A percentile compares a stretch with the other conserved stretches of the same genome.
These are phyloP conservation scores for Alternaria longipes DNA, from an alignment of 2,329 filamentous ascomycete genomes.

Conservation along the genomic window DNA sequence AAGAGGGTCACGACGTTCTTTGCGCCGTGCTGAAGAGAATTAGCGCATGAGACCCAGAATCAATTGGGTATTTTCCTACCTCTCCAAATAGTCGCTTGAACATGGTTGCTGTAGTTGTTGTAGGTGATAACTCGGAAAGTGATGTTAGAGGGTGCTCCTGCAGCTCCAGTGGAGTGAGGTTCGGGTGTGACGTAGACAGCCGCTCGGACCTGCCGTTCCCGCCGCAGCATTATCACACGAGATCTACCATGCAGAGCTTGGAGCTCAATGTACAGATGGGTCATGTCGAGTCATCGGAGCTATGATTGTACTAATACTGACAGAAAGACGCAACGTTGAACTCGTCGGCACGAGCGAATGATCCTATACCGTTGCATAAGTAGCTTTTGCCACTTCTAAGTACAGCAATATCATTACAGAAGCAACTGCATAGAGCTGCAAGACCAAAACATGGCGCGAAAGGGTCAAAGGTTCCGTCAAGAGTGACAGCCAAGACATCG, in stretches of 20 bases:
- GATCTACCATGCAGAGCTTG: conserved; percentile 2
- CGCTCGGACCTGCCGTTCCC: conserved; percentile 22
- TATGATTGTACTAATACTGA: not conserved
- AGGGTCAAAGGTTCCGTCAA: not conserved
- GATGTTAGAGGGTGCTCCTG: conserved; percentile 25
- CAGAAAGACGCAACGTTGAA: not conserved
- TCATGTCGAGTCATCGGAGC: not conserved
- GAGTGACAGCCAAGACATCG: not conserved
- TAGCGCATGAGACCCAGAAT: not conserved
- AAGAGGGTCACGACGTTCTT: conserved; percentile 94
- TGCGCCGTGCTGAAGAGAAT: conserved; percentile 51
- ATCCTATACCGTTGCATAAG: no score
- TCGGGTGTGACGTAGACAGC: conserved; percentile 40
- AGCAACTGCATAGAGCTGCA: not conserved
- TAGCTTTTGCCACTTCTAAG: not conserved
- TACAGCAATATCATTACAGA: not conserved
- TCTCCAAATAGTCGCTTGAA: conserved; percentile 60
- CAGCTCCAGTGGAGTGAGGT: conserved; percentile 32
- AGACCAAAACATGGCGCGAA: not conserved
- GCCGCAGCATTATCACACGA: conserved; percentile 7
- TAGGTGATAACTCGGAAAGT: conserved; percentile 19
- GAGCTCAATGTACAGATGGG: not conserved
- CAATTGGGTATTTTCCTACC: conserved; percentile 37
- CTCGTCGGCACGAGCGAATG: not conserved
- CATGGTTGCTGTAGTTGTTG: conserved; percentile 38